Percentiles rank a stretch among this genome's conserved stretches.
These are phyloP conservation scores for Neurospora sp. DNA, from an alignment of 495 filamentous ascomycete species.

Conservation along the genomic window DNA sequence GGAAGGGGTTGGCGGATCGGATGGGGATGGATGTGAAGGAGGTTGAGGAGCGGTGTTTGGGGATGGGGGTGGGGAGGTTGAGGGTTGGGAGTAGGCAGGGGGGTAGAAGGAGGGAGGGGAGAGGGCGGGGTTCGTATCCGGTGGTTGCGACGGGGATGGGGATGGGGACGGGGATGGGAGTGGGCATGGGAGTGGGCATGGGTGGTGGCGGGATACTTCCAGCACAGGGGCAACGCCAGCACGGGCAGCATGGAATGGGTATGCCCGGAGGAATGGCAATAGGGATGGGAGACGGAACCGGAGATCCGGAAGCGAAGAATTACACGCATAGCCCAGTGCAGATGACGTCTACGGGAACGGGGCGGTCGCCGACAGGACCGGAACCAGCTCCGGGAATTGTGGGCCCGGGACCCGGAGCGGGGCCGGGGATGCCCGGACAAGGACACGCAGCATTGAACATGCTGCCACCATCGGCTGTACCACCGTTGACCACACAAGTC, in stretches of 20 bases:
- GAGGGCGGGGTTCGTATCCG: constrained; percentile 38
- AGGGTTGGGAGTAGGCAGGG: not conserved
- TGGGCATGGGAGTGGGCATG: too few species aligned
- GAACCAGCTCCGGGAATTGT: not conserved
- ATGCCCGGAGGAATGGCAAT: too few species aligned
- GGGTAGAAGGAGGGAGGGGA: constrained; percentile 22
- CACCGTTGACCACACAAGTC: not conserved
- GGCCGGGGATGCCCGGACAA: not conserved
- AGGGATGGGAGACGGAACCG: too few species aligned
- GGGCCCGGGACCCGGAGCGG: not conserved
- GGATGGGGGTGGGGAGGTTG: not conserved
- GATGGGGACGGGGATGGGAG: not conserved
- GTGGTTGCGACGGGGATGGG: constrained; percentile 20
- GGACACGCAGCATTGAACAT: not conserved
- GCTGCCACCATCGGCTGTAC: not conserved
- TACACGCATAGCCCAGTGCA: not conserved
- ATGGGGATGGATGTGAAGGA: constrained; percentile 58
- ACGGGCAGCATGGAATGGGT: too few species aligned
- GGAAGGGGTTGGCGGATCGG: constrained; percentile 49
- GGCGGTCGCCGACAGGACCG: not conserved
- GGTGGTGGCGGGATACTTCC: too few species aligned
- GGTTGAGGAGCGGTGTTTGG: constrained; percentile 54
- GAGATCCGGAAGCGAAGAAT: not conserved
- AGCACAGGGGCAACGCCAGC: too few species aligned
- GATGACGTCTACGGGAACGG: not conserved